Evolutionary conservation across 768 basidiomycete genomes (phyloP), one percentile per base, ranked within the genome.

Genomic region (Galerina sulciceps): DNA sequence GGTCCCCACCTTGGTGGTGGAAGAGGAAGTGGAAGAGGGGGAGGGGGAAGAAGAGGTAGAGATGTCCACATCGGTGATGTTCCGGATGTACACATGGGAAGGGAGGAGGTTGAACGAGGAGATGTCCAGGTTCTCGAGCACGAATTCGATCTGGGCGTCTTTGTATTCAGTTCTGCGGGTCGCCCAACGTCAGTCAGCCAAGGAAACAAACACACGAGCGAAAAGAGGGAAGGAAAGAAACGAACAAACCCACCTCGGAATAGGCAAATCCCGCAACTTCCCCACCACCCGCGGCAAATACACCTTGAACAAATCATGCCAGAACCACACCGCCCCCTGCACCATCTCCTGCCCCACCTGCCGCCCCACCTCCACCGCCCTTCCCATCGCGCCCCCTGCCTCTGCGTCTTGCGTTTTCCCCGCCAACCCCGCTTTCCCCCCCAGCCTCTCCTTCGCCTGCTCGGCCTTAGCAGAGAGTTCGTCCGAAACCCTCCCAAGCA

Each of bases 251-350:
- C 57, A 85, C 89, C 89, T 81, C 6, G 90, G 90, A 49, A 91
- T 89, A 10, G 89, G 89, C 13, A 91, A 71, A 52, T 83, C 81
- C 63, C 83, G 83, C 68, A 90, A 60, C 66, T 81, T 72, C 23
- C 59, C 64, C 55, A 89, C 68, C 1, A 84, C 35, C 9, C 81
- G 80, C 14, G 91, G 92, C 0, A 90, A 69, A 66, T 93, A 93
- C 14, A 93, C 88, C 64, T 88, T 90, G 77, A 91, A 87, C 6
- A 93, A 59, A 59, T 95, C 93, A 69, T 88, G 83, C 88, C 87
- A 90, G 73, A 91, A 84, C 90, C 90, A 91, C 1, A 87, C 66
- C 4, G 82, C 79, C 10, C 79, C 79, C 66, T 58, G 56, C 34
- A 51, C 43, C 6, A 81, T 79, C 0, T 75, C 74, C 62, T 62